A percentile compares a stretch with the other conserved stretches of the same genome.
Conservation (phyloP, 1,139 yeast species). For the Eremothecium cymbalariae region DNA sequence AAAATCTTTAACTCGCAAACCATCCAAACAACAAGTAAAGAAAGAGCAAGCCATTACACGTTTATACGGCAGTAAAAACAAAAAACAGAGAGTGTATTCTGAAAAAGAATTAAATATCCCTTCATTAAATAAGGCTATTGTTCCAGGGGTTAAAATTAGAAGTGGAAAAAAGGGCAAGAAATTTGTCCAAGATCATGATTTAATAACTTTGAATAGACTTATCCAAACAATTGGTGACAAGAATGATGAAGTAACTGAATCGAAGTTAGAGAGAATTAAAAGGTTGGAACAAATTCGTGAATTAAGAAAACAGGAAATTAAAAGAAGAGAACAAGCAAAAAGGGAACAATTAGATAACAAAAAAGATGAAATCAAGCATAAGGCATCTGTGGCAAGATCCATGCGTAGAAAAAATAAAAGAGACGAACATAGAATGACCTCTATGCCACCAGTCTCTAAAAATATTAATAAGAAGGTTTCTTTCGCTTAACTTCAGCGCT, state of each 20-base stretch:
- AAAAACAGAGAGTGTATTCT: constrained; percentile 47
- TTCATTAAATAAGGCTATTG: constrained; percentile 66
- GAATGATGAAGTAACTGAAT: constrained; percentile 73
- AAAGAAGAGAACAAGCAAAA: constrained; percentile 69
- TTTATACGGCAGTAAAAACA: constrained; percentile 62
- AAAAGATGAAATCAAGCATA: constrained; percentile 66
- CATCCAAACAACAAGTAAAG: constrained; percentile 47
- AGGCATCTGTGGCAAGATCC: constrained; percentile 60
- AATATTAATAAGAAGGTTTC: constrained; percentile 16
- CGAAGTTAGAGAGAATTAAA: constrained; percentile 81
- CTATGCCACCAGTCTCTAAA: constrained; percentile 22
- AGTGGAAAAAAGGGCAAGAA: constrained; percentile 91
- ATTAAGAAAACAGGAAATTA: constrained; percentile 76
- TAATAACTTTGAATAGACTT: constrained; percentile 55
- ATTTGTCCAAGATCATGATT: constrained; percentile 68
- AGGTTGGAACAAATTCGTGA: constrained; percentile 87
- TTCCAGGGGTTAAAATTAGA: constrained; percentile 73
- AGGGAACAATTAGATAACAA: constrained; percentile 62
- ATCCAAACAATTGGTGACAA: constrained; percentile 76
- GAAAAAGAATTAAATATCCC: constrained; percentile 79
- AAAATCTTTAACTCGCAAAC: constrained; percentile 46
- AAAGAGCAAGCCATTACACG: constrained; percentile 58
- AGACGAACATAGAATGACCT: constrained; percentile 37
- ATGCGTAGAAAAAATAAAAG: constrained; percentile 65
- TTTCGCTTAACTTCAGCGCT: constrained; percentile 13